Base-by-base conservation (phyloP, 306 rosid genomes). In the Glycyrrhiza uralensis region DNA sequence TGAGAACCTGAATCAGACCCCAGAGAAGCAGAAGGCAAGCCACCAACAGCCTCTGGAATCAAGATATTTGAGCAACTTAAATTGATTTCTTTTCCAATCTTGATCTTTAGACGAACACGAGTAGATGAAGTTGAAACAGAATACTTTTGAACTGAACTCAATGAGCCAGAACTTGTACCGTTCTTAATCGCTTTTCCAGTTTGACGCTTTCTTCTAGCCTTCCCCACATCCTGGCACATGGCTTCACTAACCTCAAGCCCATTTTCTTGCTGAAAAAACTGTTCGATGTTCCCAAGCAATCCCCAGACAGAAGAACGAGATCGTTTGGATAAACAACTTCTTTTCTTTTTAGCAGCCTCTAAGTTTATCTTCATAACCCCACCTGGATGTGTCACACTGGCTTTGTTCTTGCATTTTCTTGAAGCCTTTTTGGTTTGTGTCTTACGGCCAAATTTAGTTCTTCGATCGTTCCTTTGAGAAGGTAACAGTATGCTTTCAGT, bases 231-330 rank as follows among this genome's bases (percentile, higher is more conserved):
- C 68, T 76, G 85, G 76, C 82, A 66, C 69, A 70, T 76, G 60
- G 79, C 75, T 85, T 83, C 82, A 75, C 66, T 70, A 49, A 69
- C 75, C 52, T 76, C 83, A 63, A 74, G 67, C 79, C 76, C 80
- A 60, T 76, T 90, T 75, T 64, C 81, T 71, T 78, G 79, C 69
- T 79, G 87, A 80, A 89, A 85, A 76, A 73, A 81, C 33, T 80
- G 87, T 42, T 83, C 55, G 35, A 91, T 80, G 71, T 79, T 83
- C 46, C 91, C 91, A 78, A 86, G 61, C 62, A 69, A 81, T 66
- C 99, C 97, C 99, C 99, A 95, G 4, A 67, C 54, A 81, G 96
- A 89, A 66, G 93, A 83, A 36, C 99, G 93, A 33, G 92, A 90
- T 23, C 82, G 83, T 72, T 87, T 89, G 71, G 89, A 80, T 81